These are phyloP conservation scores for Trametes cubensis DNA, from an alignment of 768 basidiomycete species.

Conservation along the genomic window DNA sequence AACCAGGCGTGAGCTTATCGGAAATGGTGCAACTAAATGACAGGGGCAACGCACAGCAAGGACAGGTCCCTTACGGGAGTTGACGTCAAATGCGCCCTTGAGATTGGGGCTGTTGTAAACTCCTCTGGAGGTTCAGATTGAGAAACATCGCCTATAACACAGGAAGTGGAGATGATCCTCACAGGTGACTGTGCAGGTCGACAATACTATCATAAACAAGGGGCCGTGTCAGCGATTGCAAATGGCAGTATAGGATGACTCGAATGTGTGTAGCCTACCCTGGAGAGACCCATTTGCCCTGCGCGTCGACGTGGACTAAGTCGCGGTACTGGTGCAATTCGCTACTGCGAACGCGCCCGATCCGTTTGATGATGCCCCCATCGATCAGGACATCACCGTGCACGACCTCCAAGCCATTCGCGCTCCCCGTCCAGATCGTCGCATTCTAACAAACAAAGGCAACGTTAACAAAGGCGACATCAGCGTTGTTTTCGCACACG, in stretches of 20 bases:
- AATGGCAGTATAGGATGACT: not conserved
- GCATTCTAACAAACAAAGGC: constrained; percentile 63
- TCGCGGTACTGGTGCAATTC: constrained; percentile 31
- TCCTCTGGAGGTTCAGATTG: constrained; percentile 2
- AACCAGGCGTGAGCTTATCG: not conserved
- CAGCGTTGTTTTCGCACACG: too few species aligned
- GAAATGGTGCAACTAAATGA: constrained; percentile 29
- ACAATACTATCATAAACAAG: constrained; percentile 12
- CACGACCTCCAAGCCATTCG: constrained; percentile 69
- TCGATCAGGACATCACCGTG: constrained; percentile 70
- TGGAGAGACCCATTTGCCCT: constrained; percentile 81
- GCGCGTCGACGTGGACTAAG: constrained; percentile 59
- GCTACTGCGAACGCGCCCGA: constrained; percentile 48
- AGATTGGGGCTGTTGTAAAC: constrained; percentile 27
- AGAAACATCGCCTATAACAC: constrained; percentile 45
- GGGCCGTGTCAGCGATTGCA: too few species aligned
- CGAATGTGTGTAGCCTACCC: constrained; percentile 39
- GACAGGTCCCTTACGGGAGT: constrained; percentile 44
- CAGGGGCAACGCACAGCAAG: constrained; percentile 23
- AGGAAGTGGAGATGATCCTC: constrained; percentile 22
- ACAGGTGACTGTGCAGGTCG: constrained; percentile 27
- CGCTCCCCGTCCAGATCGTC: constrained; percentile 79
- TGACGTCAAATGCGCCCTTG: constrained; percentile 43
- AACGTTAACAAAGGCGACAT: too few species aligned
- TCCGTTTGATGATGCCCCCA: constrained; percentile 62